Conservation (phyloP, 345 rosid genomes). For the Erucastrum elatum region DNA sequence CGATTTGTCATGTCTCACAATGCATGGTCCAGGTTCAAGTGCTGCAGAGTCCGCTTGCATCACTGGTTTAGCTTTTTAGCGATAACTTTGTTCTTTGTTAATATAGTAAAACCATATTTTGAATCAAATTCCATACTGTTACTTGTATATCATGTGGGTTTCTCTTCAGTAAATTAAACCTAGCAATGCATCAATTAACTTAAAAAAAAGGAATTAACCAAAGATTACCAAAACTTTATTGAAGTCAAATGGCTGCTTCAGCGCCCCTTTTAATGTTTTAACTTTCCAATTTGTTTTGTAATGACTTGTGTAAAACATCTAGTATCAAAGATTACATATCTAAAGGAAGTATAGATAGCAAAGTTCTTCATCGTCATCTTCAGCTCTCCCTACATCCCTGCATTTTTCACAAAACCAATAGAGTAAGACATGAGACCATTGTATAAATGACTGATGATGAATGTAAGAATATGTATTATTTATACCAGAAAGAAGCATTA, state of each 20-base stretch:
- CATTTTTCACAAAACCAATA: background rate
- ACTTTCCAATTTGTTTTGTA: background rate
- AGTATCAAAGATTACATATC: constrained; percentile 8
- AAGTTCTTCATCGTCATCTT: constrained; percentile 7
- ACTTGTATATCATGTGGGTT: background rate
- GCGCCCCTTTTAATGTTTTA: background rate
- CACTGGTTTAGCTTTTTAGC: background rate
- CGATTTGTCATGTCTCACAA: background rate
- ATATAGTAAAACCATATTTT: background rate
- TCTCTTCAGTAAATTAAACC: background rate
- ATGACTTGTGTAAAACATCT: background rate
- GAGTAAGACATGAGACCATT: background rate
- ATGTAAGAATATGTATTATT: background rate
- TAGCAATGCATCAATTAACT: background rate
- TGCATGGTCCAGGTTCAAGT: background rate
- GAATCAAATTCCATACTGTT: background rate
- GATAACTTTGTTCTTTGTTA: background rate
- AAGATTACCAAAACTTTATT: constrained; percentile 13
- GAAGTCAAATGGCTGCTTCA: constrained; percentile 1
- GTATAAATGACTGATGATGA: background rate
- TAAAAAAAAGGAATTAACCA: background rate
- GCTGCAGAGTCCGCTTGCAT: background rate
- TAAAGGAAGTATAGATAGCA: constrained; percentile 10
- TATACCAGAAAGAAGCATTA: constrained; percentile 24
- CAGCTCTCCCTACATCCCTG: constrained; percentile 4